A percentile compares a stretch with the other conserved stretches of the same genome.
phyloP scores from a whole-genome alignment of 352 stramenopile species.

The Thalassiosira allenii region DNA sequence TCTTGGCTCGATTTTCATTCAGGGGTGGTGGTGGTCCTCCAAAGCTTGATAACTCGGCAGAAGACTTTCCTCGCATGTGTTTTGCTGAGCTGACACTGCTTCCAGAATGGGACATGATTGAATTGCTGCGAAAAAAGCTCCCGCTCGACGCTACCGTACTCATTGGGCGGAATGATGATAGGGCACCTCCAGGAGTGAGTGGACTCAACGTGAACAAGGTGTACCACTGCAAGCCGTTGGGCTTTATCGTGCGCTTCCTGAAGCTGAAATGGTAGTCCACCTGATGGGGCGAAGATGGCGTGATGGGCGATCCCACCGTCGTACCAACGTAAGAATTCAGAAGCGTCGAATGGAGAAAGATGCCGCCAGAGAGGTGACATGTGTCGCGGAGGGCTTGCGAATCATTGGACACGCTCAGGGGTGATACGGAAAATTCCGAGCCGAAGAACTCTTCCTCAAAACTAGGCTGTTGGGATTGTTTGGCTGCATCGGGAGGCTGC shows the following conservation, averaged over 20 bases:
- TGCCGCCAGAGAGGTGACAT: conserved; percentile 68
- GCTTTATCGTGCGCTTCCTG: conserved; percentile 68
- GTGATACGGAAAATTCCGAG: conserved; percentile 43
- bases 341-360: conserved; percentile 70
- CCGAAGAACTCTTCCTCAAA: background rate
- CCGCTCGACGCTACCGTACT: conserved; percentile 6
- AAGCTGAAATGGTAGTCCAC: conserved; percentile 70
- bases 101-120: conserved; percentile 16
- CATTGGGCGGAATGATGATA: conserved; percentile 20
- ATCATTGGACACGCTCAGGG: conserved; percentile 77
- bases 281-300: conserved; percentile 27
- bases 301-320: conserved; percentile 55
- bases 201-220: conserved; percentile 78
- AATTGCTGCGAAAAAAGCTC: conserved; percentile 29
- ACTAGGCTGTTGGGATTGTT: conserved; percentile 1
- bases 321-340: conserved; percentile 60
- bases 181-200: conserved; percentile 46
- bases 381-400: conserved; percentile 64
- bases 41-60: conserved; percentile 3
- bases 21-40: background rate
- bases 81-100: conserved; percentile 20
- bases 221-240: conserved; percentile 84
- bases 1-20: conserved; percentile 1
- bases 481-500: background rate
- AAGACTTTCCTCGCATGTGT: conserved; percentile 25